phyloP scores from a whole-genome alignment of 805 yeast species.

The Kazachstania taianensis region DNA sequence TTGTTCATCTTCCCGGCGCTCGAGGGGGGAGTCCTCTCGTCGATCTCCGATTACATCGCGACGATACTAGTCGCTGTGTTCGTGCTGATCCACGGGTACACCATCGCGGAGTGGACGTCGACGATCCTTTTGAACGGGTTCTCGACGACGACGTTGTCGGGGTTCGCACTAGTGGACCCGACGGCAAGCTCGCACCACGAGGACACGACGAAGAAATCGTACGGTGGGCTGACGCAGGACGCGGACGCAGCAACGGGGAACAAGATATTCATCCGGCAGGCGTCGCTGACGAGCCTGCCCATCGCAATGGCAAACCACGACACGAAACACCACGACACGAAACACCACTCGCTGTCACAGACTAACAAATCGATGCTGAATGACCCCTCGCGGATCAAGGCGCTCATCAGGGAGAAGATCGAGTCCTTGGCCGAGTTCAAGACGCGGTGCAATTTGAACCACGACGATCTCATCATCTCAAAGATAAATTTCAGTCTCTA shows the following conservation, averaged over 20 bases:
- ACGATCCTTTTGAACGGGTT: constrained; percentile 28
- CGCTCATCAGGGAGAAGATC: constrained; percentile 38
- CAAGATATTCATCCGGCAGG: constrained; percentile 5
- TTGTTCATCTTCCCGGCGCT: constrained; percentile 21
- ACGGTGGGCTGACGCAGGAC: neutral
- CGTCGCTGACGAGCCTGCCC: constrained; percentile 13
- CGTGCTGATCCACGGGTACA: constrained; percentile 25
- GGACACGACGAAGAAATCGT: neutral
- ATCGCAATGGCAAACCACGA: constrained; percentile 7
- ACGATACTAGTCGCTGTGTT: constrained; percentile 20
- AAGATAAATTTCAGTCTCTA: constrained; percentile 54
- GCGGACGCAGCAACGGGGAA: neutral
- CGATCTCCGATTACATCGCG: constrained; percentile 23
- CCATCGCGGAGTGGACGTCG: constrained; percentile 29
- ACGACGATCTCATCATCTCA: constrained; percentile 38
- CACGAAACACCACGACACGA: no score
- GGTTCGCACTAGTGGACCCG: constrained; percentile 13
- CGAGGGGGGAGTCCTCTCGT: constrained; percentile 10
- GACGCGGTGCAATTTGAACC: constrained; percentile 36
- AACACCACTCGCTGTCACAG: no score
- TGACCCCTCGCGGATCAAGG: constrained; percentile 22
- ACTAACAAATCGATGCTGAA: neutral
- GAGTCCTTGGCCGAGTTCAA: constrained; percentile 42
- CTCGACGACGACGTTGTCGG: constrained; percentile 22
- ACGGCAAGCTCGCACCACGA: constrained; percentile 5